Evolutionary conservation across 1,284 basidiomycete genomes (phyloP).

Genomic region (Apiotrichum akiyoshidainum): DNA sequence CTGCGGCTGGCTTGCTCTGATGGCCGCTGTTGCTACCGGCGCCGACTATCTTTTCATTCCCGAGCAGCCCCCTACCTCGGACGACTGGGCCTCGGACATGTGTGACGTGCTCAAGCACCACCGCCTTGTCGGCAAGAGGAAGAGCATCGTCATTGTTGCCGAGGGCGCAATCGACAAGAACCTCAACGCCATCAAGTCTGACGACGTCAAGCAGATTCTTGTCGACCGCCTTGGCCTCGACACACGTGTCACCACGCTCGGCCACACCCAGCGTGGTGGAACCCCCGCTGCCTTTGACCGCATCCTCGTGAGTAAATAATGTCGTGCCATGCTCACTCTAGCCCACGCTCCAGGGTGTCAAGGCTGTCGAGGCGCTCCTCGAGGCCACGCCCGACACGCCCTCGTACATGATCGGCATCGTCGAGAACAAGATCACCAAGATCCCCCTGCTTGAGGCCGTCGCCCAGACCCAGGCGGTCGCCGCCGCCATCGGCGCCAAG

Average conservation of each 20-base stretch:
- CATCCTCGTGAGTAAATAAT: conserved; percentile 63
- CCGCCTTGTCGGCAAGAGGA: conserved; percentile 86
- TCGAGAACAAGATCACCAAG: conserved; percentile 91
- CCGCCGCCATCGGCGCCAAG: conserved; percentile 73
- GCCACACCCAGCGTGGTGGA: conserved; percentile 95
- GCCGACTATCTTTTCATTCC: conserved; percentile 98
- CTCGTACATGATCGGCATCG: conserved; percentile 95
- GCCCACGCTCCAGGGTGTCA: conserved; percentile 92
- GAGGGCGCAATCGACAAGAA: conserved; percentile 88
- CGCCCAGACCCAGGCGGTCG: conserved; percentile 78
- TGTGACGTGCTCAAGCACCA: conserved; percentile 88
- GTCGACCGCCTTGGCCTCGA: conserved; percentile 84
- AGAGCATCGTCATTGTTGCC: conserved; percentile 96
- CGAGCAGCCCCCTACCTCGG: conserved; percentile 74
- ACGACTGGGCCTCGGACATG: conserved; percentile 89
- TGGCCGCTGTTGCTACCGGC: conserved; percentile 88
- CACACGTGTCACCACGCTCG: conserved; percentile 95
- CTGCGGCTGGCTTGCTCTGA: conserved; percentile 94
- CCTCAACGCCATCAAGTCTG: conserved; percentile 84
- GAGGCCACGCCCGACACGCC: conserved; percentile 84
- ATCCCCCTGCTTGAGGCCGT: conserved; percentile 92
- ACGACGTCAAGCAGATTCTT: conserved; percentile 85
- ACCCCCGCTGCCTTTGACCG: conserved; percentile 89
- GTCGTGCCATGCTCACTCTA: conserved; percentile 38
- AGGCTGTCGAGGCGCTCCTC: conserved; percentile 88